These are phyloP conservation scores for Solanum stenotomum DNA, from an alignment of 257 asterid genomes.

Conservation along the genomic window DNA sequence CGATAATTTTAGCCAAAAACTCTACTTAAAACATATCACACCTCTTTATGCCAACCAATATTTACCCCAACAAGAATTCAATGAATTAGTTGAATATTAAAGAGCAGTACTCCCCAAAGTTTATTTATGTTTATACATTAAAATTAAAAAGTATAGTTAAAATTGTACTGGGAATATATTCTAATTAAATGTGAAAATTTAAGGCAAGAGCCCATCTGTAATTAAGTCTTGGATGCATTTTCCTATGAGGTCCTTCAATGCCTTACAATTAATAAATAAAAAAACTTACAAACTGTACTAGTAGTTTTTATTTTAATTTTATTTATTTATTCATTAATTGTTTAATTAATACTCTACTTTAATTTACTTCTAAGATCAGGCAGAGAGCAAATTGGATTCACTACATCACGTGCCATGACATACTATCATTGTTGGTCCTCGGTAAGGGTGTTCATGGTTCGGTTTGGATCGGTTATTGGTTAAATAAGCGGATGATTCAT, in stretches of 20 bases:
- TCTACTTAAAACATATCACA: neutral
- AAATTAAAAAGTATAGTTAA: neutral
- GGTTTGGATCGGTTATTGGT: too few relatives aligned
- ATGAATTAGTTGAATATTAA: conserved; percentile 4
- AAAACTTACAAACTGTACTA: neutral
- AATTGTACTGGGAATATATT: neutral
- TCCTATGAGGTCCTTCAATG: conserved; percentile 21
- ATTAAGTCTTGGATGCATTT: conserved; percentile 13
- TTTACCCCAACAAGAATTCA: conserved; percentile 3
- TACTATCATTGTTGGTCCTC: neutral
- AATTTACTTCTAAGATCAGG: neutral
- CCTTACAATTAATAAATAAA: neutral
- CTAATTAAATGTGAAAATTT: conserved; percentile 9
- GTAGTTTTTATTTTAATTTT: neutral
- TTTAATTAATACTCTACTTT: neutral
- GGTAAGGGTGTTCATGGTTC: too few relatives aligned
- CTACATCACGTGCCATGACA: neutral
- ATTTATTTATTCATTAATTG: neutral
- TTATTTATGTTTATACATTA: neutral
- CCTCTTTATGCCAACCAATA: conserved; percentile 11
- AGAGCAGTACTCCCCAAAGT: neutral
- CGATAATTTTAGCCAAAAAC: too few relatives aligned
- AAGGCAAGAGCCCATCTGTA: neutral
- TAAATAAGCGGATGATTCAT: too few relatives aligned
- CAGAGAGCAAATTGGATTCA: neutral